Evolutionary conservation across 768 basidiomycete species (phyloP), one percentile per base, ranked within the genome.

Genomic region (Gymnopilus dilepis): DNA sequence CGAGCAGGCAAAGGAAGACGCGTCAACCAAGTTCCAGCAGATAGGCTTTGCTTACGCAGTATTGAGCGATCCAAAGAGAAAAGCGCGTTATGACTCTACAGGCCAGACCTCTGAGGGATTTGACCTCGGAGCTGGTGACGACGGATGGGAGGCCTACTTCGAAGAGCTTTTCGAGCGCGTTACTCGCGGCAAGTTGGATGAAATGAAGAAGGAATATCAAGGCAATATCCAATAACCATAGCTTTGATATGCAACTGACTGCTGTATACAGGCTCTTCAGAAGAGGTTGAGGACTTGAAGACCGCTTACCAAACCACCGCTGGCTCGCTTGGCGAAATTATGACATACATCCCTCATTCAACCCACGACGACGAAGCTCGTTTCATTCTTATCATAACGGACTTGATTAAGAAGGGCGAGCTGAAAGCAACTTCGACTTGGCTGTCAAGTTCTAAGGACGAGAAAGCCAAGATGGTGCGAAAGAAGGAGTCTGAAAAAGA

Each of bases 111-210:
- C 89, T 64, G 95, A 98, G 68, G 85, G 84, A 9, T 82, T 90
- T 43, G 87, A 88, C 51, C 71, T 91, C 40, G 86, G 79, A 22
- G 84, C 84, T 6, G 92, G 86, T 9, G 92, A 91, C 61, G 91
- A 89, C 62, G 93, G 94, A 0, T 99, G 97, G 97, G 94, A 95
- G 69, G 86, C 91, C 6, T 99, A 99, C 76, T 99, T 99, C 68
- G 91, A 90, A 72, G 89, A 89, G 59, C 76, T 97, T 65, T 97
- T 95, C 65, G 91, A 96, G 62, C 83, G 87, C 56, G 91, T 97
- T 24, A 96, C 95, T 58, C 84, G 88, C 63, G 88, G 86, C 61
- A 91, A 87, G 73, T 80, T 99, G 56, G 95, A 98, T 65, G 93
- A 97, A 73, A 87, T 97, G 86, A 97, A 94, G 84, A 88, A 87